These are phyloP conservation scores for Citrullus amarus DNA, from an alignment of 306 rosid species.

Conservation along the genomic window DNA sequence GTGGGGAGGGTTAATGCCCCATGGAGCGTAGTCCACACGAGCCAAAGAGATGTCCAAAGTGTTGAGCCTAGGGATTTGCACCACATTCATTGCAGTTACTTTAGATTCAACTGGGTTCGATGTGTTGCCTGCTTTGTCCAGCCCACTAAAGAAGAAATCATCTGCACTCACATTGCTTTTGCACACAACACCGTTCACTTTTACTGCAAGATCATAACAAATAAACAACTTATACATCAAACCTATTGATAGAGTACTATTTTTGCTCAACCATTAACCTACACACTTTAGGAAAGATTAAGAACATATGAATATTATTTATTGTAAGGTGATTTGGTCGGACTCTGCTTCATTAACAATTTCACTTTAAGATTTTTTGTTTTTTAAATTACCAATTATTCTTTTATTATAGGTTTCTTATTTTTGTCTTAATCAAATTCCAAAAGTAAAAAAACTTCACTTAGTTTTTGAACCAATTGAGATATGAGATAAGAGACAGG, in stretches of 20 bases:
- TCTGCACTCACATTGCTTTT: slow-evolving; percentile 5
- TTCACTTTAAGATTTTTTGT: too few species aligned
- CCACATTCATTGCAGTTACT: slow-evolving; percentile 15
- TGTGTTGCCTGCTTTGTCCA: slow-evolving; percentile 16
- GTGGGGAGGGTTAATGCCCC: slow-evolving; percentile 31
- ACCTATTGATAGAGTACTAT: not conserved
- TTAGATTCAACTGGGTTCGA: slow-evolving; percentile 14
- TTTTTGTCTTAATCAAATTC: too few species aligned
- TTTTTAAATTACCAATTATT: too few species aligned
- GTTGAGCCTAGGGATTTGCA: slow-evolving; percentile 25
- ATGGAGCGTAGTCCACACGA: slow-evolving; percentile 19
- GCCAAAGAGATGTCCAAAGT: slow-evolving; percentile 25
- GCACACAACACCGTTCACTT: slow-evolving; percentile 20
- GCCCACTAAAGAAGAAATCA: slow-evolving; percentile 20
- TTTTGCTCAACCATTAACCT: not conserved
- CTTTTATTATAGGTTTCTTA: too few species aligned
- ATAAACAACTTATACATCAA: not conserved
- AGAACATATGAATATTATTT: too few species aligned
- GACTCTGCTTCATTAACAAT: too few species aligned
- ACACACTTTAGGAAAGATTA: too few species aligned
- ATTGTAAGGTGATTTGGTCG: too few species aligned
- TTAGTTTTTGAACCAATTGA: too few species aligned
- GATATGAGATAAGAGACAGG: too few species aligned
- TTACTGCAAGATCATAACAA: slow-evolving; percentile 3
- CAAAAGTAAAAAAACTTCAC: too few species aligned